Conservation (phyloP, 116 monocot species). For the Iris pallida region DNA sequence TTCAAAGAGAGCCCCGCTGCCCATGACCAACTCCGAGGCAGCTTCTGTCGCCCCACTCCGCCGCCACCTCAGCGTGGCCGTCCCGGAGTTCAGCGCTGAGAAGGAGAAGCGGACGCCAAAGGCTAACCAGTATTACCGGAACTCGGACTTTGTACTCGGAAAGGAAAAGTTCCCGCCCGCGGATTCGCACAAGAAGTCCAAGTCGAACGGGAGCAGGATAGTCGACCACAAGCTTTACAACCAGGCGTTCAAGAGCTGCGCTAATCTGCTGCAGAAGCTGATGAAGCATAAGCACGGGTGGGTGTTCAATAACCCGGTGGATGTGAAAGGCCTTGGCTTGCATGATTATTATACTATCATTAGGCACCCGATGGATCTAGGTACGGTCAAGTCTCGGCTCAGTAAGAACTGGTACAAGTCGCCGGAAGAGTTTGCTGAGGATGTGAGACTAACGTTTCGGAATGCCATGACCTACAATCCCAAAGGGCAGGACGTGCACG, state of each 20-base stretch:
- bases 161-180: conserved; percentile 45
- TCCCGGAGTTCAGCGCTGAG: conserved; percentile 21
- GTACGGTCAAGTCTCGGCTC: conserved; percentile 46
- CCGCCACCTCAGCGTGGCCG: background rate
- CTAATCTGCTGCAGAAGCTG: conserved; percentile 31
- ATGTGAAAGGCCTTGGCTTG: conserved; percentile 48
- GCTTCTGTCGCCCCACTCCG: background rate
- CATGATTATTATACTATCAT: conserved; percentile 62
- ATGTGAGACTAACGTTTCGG: conserved; percentile 64
- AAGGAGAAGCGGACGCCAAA: conserved; percentile 58
- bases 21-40: background rate
- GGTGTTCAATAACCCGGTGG: conserved; percentile 71
- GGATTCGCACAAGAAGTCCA: conserved; percentile 30
- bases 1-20: background rate
- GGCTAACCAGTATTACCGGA: conserved; percentile 51
- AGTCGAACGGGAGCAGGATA: conserved; percentile 15
- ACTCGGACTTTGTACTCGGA: conserved; percentile 47
- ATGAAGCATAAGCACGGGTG: conserved; percentile 77
- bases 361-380: conserved; percentile 66
- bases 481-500: conserved; percentile 65
- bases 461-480: conserved; percentile 82
- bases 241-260: conserved; percentile 54
- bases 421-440: conserved; percentile 64
- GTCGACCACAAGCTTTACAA: conserved; percentile 4
- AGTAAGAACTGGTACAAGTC: conserved; percentile 43